phyloP scores from a whole-genome alignment of 305 asterid species.

The Fraxinus albicans region DNA sequence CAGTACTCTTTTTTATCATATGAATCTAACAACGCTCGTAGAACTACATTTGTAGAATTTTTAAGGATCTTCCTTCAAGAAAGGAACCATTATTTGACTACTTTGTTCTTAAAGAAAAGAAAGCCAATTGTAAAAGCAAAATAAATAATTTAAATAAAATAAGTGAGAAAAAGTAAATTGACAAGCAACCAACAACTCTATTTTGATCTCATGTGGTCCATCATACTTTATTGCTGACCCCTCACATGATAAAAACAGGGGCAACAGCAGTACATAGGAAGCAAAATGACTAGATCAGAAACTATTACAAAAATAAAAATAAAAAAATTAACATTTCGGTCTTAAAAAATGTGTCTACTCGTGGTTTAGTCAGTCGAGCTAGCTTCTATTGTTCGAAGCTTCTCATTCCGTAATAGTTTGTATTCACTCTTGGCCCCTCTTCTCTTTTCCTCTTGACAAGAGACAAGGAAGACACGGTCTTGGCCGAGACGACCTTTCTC shows the following conservation, averaged over 20 bases:
- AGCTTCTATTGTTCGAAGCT: constrained; percentile 31
- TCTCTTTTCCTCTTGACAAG: constrained; percentile 59
- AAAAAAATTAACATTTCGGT: too few relatives aligned
- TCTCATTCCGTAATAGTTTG: constrained; percentile 30
- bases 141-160: too few relatives aligned
- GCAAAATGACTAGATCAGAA: not conserved
- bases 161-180: not conserved
- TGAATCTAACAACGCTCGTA: not conserved
- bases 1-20: not conserved
- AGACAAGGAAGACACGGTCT: constrained; percentile 53
- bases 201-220: not conserved
- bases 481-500: constrained; percentile 64
- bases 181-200: not conserved
- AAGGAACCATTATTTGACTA: not conserved
- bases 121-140: not conserved
- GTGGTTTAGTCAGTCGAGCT: too few relatives aligned
- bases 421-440: constrained; percentile 32
- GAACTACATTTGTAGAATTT: not conserved
- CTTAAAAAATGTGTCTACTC: not conserved
- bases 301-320: not conserved
- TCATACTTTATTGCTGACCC: not conserved
- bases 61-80: not conserved
- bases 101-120: not conserved
- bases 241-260: not conserved
- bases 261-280: not conserved